These are phyloP conservation scores for Coriolopsis trogii DNA, from an alignment of 1,284 basidiomycete species.

Conservation along the genomic window DNA sequence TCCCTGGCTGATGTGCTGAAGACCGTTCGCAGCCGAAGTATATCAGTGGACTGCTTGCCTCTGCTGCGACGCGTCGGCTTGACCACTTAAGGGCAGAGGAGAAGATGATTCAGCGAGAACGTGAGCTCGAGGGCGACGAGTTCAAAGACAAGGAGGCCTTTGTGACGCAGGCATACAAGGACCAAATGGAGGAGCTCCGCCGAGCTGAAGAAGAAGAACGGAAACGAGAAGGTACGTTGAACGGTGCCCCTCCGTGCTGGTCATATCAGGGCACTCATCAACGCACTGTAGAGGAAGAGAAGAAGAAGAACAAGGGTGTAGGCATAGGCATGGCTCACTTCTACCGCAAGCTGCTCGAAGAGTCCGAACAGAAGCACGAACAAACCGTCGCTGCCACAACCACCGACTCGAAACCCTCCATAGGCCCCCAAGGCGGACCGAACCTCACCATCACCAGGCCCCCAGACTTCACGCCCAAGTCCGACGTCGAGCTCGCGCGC, in stretches of 20 bases:
- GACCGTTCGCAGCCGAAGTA: slow-evolving; percentile 83
- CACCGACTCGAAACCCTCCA: slow-evolving; percentile 50
- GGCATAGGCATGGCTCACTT: slow-evolving; percentile 85
- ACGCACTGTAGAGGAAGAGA: slow-evolving; percentile 52
- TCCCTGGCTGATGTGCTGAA: slow-evolving; percentile 28
- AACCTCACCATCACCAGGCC: slow-evolving; percentile 78
- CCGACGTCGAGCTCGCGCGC: slow-evolving; percentile 74
- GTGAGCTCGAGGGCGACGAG: slow-evolving; percentile 92
- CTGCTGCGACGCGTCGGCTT: slow-evolving; percentile 85
- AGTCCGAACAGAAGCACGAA: slow-evolving; percentile 80
- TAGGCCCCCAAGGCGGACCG: slow-evolving; percentile 61
- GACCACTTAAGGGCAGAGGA: slow-evolving; percentile 97
- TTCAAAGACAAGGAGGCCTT: slow-evolving; percentile 96
- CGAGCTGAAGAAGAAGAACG: slow-evolving; percentile 92
- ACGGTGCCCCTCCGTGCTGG: not conserved
- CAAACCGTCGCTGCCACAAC: slow-evolving; percentile 67
- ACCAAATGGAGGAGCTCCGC: slow-evolving; percentile 92
- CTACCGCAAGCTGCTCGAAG: slow-evolving; percentile 83
- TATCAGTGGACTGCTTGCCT: slow-evolving; percentile 80
- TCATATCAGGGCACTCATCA: not conserved
- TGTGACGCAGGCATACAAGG: slow-evolving; percentile 96
- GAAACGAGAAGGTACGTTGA: slow-evolving; percentile 79
- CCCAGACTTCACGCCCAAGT: slow-evolving; percentile 55
- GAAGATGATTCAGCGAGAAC: slow-evolving; percentile 94
- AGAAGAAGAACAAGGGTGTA: slow-evolving; percentile 59